These are phyloP conservation scores for Chenopodium quinoa DNA, from an alignment of 148 eudicot genomes.

Conservation along the genomic window DNA sequence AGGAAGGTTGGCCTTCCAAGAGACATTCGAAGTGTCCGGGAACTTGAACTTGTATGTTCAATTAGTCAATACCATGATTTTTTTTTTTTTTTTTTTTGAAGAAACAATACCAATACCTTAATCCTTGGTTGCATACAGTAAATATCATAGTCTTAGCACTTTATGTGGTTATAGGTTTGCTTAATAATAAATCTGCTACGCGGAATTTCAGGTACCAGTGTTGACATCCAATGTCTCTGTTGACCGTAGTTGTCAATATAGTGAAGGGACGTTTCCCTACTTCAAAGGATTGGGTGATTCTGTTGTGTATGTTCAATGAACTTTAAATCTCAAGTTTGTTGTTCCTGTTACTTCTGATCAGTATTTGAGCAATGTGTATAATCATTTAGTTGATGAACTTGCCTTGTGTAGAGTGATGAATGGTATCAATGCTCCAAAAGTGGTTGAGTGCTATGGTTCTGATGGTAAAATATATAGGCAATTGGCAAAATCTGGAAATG, in stretches of 20 bases:
- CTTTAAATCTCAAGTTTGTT: slow-evolving; percentile 11
- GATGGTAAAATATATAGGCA: slow-evolving; percentile 92
- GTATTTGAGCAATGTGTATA: slow-evolving; percentile 15
- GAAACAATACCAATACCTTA: neutral
- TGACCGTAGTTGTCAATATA: slow-evolving; percentile 79
- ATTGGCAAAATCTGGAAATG: slow-evolving; percentile 98
- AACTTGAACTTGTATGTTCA: slow-evolving; percentile 86
- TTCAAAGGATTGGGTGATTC: slow-evolving; percentile 94
- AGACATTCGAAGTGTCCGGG: slow-evolving; percentile 83
- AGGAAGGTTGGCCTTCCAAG: slow-evolving; percentile 72
- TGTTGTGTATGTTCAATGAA: slow-evolving; percentile 54
- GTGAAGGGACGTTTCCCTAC: slow-evolving; percentile 85
- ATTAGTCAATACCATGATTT: neutral
- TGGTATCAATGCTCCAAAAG: slow-evolving; percentile 99
- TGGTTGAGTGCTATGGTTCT: slow-evolving; percentile 90
- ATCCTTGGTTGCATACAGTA: neutral
- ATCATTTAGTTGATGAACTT: slow-evolving; percentile 14
- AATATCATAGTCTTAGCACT: neutral
- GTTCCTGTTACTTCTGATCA: slow-evolving; percentile 4
- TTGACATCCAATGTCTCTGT: slow-evolving; percentile 77
- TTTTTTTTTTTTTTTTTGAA: no score
- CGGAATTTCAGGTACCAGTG: slow-evolving; percentile 79
- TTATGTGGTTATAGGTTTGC: neutral
- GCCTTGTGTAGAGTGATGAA: slow-evolving; percentile 75
- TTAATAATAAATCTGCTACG: neutral